These are phyloP conservation scores for Corchorus olitorius DNA, from an alignment of 345 rosid genomes.

Conservation along the genomic window DNA sequence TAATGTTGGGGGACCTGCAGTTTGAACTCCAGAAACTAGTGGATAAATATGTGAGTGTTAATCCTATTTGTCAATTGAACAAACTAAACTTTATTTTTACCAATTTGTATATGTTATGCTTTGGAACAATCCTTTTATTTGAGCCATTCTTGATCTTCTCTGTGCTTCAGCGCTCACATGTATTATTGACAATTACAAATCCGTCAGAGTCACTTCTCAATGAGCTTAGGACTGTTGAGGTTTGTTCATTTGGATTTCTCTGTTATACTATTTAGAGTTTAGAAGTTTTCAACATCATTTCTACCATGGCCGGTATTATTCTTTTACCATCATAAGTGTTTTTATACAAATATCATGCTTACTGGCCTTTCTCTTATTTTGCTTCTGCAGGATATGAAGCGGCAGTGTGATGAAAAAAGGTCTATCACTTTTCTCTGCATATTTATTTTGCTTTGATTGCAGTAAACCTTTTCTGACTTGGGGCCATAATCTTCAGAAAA, in stretches of 20 bases:
- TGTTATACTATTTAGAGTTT: conserved; percentile 20
- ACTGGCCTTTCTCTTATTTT: conserved; percentile 24
- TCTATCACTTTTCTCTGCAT: conserved; percentile 29
- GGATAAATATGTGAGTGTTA: conserved; percentile 84
- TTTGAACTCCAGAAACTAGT: conserved; percentile 84
- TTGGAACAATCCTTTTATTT: neutral
- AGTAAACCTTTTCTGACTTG: conserved; percentile 28
- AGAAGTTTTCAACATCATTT: conserved; percentile 11
- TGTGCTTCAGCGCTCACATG: conserved; percentile 73
- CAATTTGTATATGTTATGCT: neutral
- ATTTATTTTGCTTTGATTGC: conserved; percentile 21
- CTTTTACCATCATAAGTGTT: neutral
- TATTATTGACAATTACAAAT: conserved; percentile 73
- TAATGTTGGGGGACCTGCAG: conserved; percentile 81
- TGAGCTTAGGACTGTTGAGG: conserved; percentile 97
- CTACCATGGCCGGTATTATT: neutral
- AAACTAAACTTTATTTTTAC: neutral
- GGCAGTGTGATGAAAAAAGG: conserved; percentile 97
- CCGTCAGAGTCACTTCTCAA: conserved; percentile 94
- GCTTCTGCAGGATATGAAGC: conserved; percentile 89
- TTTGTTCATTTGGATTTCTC: conserved; percentile 36
- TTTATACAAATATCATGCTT: conserved; percentile 12
- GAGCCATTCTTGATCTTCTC: conserved; percentile 19
- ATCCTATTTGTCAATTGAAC: conserved; percentile 11
- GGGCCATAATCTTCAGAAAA: conserved; percentile 51